Conservation (phyloP, 73 alveolate genomes). For the Symbiodinium natans region DNA sequence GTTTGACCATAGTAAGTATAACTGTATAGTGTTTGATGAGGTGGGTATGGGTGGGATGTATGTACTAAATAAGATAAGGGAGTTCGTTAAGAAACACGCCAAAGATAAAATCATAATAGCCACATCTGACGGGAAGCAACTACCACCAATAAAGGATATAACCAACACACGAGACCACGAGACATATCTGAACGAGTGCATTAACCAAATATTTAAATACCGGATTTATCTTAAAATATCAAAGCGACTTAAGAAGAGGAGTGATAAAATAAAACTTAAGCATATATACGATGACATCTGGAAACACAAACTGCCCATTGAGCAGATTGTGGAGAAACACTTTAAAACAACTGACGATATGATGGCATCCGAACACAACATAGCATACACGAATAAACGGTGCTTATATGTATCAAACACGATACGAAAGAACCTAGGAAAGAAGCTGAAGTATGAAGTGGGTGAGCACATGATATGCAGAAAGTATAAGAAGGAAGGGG, state of each 20-base stretch:
- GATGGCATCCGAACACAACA: conserved; percentile 46
- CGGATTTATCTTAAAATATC: conserved; percentile 2
- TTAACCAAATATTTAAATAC: conserved; percentile 13
- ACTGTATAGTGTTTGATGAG: conserved; percentile 25
- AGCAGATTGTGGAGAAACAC: background rate
- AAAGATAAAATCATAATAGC: conserved; percentile 8
- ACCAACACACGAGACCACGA: conserved; percentile 69
- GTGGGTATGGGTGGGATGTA: conserved; percentile 12
- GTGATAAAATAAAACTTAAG: background rate
- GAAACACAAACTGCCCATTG: conserved; percentile 31
- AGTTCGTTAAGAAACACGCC: background rate
- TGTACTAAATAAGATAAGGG: background rate
- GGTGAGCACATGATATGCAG: conserved; percentile 41
- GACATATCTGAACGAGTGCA: conserved; percentile 9
- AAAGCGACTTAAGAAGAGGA: conserved; percentile 4
- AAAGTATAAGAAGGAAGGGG: conserved; percentile 8
- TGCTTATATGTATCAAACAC: background rate
- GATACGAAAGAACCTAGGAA: background rate
- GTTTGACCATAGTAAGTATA: conserved; percentile 26
- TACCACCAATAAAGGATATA: conserved; percentile 16
- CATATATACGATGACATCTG: conserved; percentile 15
- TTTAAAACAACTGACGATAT: conserved; percentile 17
- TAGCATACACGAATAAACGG: conserved; percentile 20
- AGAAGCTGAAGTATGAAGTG: conserved; percentile 3
- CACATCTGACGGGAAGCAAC: conserved; percentile 33